These are phyloP conservation scores for Ustilago tritici DNA, from an alignment of 1,284 basidiomycete species.

Conservation along the genomic window DNA sequence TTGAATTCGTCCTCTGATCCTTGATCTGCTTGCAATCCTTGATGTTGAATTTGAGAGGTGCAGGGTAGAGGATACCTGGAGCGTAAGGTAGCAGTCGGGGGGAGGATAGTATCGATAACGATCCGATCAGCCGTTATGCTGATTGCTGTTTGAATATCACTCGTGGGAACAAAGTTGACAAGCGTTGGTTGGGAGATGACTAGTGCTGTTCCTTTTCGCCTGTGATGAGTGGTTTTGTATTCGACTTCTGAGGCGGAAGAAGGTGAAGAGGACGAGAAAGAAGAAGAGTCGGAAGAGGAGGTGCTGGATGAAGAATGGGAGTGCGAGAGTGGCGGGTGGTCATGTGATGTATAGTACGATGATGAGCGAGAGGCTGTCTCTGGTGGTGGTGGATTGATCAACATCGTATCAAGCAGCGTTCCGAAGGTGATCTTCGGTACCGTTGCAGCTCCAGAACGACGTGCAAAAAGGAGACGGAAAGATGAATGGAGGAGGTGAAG, in stretches of 20 bases:
- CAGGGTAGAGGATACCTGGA: not conserved
- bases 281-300: not conserved
- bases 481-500: not conserved
- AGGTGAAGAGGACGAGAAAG: not conserved
- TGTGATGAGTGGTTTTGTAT: conserved; percentile 12
- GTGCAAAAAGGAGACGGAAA: not conserved
- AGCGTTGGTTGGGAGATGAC: conserved; percentile 32
- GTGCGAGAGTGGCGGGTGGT: not conserved
- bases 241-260: not conserved
- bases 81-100: conserved; percentile 35
- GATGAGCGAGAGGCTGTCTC: not conserved
- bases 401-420: not conserved
- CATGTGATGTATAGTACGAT: conserved; percentile 4
- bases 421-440: not conserved
- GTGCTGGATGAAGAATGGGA: not conserved
- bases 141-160: conserved; percentile 53
- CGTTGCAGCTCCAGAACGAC: not conserved
- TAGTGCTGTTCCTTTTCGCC: conserved; percentile 22
- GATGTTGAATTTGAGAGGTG: not conserved
- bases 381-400: not conserved
- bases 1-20: not conserved
- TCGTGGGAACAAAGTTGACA: conserved; percentile 56
- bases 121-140: conserved; percentile 45
- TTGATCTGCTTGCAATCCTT: not conserved
- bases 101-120: conserved; percentile 58